Evolutionary conservation across 2,329 filamentous ascomycete species (phyloP).

Genomic region (Fusarium abutilonis): DNA sequence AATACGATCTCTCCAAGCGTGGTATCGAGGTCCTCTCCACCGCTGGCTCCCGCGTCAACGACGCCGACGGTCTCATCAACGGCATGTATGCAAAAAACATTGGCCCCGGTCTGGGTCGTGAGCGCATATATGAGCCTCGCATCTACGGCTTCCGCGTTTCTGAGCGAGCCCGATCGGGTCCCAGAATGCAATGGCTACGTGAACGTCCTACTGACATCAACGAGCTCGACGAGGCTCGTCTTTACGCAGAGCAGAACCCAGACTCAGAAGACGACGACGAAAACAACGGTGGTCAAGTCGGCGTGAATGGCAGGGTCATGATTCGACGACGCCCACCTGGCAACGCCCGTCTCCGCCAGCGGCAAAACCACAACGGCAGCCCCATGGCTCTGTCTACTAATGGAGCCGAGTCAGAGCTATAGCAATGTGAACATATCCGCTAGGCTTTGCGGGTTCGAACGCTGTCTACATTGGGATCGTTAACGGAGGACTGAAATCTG

Average conservation of each 20-base stretch:
- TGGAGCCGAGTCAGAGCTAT: slow-evolving; percentile 66
- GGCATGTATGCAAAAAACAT: slow-evolving; percentile 89
- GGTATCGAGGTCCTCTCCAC: slow-evolving; percentile 67
- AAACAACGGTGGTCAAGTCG: slow-evolving; percentile 55
- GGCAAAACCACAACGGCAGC: slow-evolving; percentile 63
- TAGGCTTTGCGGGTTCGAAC: neutral
- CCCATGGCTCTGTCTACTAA: slow-evolving; percentile 67
- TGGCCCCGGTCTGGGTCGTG: slow-evolving; percentile 82
- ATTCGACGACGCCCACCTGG: slow-evolving; percentile 58
- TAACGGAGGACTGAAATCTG: neutral
- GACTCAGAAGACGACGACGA: slow-evolving; percentile 68
- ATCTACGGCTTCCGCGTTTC: slow-evolving; percentile 98
- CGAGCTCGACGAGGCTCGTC: slow-evolving; percentile 82
- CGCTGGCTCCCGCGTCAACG: slow-evolving; percentile 48
- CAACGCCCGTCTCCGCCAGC: slow-evolving; percentile 54
- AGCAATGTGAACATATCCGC: slow-evolving; percentile 35
- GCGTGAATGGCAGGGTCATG: slow-evolving; percentile 54
- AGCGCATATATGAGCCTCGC: slow-evolving; percentile 89
- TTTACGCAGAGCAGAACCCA: slow-evolving; percentile 62
- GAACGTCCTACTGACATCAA: slow-evolving; percentile 81
- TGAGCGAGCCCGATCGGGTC: slow-evolving; percentile 87
- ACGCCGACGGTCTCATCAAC: slow-evolving; percentile 73
- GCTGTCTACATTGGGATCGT: neutral
- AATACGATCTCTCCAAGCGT: slow-evolving; percentile 85
- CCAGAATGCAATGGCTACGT: slow-evolving; percentile 96